These are phyloP conservation scores for Pythium brassicae DNA, from an alignment of 352 stramenopile species.

Conservation along the genomic window DNA sequence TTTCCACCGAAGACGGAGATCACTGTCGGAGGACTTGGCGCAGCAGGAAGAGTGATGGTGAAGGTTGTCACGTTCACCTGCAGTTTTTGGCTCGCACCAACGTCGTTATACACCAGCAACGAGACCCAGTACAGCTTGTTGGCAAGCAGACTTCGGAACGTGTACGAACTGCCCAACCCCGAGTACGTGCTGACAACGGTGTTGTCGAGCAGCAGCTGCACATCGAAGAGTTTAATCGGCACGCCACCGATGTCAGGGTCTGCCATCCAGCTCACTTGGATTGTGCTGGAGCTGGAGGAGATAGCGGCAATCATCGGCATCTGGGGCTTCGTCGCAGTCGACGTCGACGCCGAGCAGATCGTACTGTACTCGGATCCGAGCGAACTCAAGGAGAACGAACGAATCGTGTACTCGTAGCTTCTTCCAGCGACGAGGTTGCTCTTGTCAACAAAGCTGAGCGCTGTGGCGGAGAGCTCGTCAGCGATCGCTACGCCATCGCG, in stretches of 20 bases:
- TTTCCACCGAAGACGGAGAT: constrained; percentile 50
- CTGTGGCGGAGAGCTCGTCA: constrained; percentile 15
- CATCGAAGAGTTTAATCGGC: constrained; percentile 30
- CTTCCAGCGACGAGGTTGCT: constrained; percentile 23
- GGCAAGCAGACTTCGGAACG: constrained; percentile 35
- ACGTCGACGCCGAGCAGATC: constrained; percentile 26
- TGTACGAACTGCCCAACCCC: constrained; percentile 14
- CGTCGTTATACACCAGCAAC: constrained; percentile 27
- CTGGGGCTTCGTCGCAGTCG: constrained; percentile 29
- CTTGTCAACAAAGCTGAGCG: constrained; percentile 32
- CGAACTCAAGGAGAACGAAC: constrained; percentile 30
- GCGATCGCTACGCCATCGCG: constrained; percentile 31
- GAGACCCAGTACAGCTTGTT: constrained; percentile 27
- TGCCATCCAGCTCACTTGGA: constrained; percentile 32
- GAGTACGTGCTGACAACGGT: constrained; percentile 15
- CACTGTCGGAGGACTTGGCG: constrained; percentile 20
- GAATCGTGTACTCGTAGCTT: constrained; percentile 46
- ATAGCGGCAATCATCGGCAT: constrained; percentile 13
- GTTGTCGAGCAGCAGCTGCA: constrained; percentile 21
- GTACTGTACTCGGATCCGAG: constrained; percentile 38
- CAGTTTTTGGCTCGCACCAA: constrained; percentile 25
- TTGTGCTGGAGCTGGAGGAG: constrained; percentile 23
- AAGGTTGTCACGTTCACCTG: constrained; percentile 22
- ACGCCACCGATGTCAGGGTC: constrained; percentile 43
- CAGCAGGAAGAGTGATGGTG: constrained; percentile 13